phyloP scores from a whole-genome alignment of 2,329 filamentous ascomycete species.

The Simplicillium sp. region DNA sequence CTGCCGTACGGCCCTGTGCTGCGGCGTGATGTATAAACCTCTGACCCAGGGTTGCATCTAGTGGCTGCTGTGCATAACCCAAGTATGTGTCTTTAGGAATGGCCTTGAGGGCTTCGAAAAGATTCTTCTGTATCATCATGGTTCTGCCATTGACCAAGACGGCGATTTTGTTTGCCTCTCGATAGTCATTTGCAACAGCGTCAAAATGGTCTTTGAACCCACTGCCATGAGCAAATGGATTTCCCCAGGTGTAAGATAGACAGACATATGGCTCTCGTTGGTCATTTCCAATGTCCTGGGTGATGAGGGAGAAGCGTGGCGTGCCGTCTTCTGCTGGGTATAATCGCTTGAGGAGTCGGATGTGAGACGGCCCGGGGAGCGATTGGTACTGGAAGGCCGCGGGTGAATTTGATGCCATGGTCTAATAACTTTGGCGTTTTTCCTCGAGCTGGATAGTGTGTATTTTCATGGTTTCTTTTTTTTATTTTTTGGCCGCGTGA shows the following conservation, averaged over 20 bases:
- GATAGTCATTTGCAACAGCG: conserved; percentile 7
- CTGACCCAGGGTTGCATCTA: conserved; percentile 2
- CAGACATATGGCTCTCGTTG: conserved; percentile 10
- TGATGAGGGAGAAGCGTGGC: conserved; percentile 9
- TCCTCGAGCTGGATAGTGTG: too few relatives aligned
- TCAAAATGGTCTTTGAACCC: conserved; percentile 10
- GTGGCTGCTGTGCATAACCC: conserved; percentile 7
- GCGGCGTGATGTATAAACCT: conserved; percentile 9
- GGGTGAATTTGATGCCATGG: too few relatives aligned
- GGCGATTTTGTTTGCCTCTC: conserved; percentile 5
- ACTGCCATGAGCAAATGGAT: conserved; percentile 13
- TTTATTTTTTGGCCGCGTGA: too few relatives aligned
- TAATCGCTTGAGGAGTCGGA: conserved; percentile 8
- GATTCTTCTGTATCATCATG: conserved; percentile 12
- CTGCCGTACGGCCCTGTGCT: conserved; percentile 1
- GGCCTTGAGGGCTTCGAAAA: conserved; percentile 11
- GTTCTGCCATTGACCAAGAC: conserved; percentile 10
- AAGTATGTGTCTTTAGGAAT: conserved; percentile 7
- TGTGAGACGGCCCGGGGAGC: conserved; percentile 6
- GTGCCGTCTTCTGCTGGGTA: conserved; percentile 7
- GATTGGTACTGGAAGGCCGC: neutral
- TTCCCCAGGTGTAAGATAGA: conserved; percentile 17
- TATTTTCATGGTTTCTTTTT: too few relatives aligned
- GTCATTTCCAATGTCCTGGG: conserved; percentile 8
- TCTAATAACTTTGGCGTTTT: too few relatives aligned